These are phyloP conservation scores for Cymodocea nodosa DNA, from an alignment of 116 monocot genomes.

Conservation along the genomic window DNA sequence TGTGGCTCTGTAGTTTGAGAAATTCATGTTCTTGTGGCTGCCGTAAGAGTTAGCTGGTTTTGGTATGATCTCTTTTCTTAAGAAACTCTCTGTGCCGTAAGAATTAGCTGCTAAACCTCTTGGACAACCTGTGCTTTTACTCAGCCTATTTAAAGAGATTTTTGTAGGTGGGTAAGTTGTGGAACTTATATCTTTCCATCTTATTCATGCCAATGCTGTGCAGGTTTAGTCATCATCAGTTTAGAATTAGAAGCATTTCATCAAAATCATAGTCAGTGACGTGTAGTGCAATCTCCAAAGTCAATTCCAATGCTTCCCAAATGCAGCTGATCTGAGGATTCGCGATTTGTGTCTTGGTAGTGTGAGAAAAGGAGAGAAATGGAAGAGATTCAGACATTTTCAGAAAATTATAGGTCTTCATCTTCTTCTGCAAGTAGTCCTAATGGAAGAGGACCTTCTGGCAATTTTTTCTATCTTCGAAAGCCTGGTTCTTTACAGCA, in stretches of 20 bases:
- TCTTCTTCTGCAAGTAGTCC: slow-evolving; percentile 97
- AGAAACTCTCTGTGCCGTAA: background rate
- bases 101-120: background rate
- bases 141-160: background rate
- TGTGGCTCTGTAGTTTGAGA: background rate
- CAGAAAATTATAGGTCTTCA: slow-evolving; percentile 76
- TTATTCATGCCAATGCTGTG: background rate
- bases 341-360: no score
- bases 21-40: background rate
- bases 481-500: slow-evolving; percentile 55
- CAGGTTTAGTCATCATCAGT: background rate
- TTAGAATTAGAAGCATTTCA: background rate
- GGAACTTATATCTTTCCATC: background rate
- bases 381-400: slow-evolving; percentile 68
- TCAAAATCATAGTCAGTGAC: no score
- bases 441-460: slow-evolving; percentile 26
- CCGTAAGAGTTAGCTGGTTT: background rate
- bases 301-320: no score
- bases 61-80: background rate
- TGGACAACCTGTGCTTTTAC: background rate
- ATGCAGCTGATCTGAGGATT: no score
- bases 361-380: slow-evolving; percentile 13
- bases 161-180: background rate
- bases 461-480: slow-evolving; percentile 60
- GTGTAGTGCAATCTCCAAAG: no score